A percentile compares a stretch with the other conserved stretches of the same genome.
Conservation (phyloP, 1,139 yeast genomes). For the Pichia sp. region DNA sequence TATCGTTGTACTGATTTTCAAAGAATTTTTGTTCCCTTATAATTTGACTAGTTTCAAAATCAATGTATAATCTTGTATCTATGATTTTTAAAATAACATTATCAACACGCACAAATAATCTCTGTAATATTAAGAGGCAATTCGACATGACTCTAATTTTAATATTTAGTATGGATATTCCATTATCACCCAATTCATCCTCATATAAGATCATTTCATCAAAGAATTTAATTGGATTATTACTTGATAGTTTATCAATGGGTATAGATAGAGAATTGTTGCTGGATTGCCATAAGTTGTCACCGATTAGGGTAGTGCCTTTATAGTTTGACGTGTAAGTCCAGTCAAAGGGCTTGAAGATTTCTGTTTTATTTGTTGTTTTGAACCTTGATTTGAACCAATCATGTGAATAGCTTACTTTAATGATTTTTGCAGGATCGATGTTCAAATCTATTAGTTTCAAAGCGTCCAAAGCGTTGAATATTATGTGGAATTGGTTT, state of each 20-base stretch:
- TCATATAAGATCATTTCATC: constrained; percentile 87
- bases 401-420: constrained; percentile 82
- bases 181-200: constrained; percentile 95
- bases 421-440: constrained; percentile 41
- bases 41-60: constrained; percentile 58
- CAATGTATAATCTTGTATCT: constrained; percentile 79
- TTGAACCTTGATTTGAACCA: constrained; percentile 68
- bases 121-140: constrained; percentile 61
- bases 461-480: constrained; percentile 77
- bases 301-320: constrained; percentile 41
- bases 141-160: constrained; percentile 88
- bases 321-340: constrained; percentile 78
- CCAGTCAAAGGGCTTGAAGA: constrained; percentile 83
- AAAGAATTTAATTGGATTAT: constrained; percentile 78
- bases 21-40: constrained; percentile 73
- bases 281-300: constrained; percentile 16
- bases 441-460: constrained; percentile 43
- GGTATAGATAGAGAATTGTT: constrained; percentile 39
- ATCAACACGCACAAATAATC: constrained; percentile 84
- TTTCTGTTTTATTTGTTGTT: constrained; percentile 30
- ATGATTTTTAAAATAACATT: constrained; percentile 77
- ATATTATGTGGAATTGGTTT: constrained; percentile 37
- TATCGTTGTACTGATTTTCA: constrained; percentile 57
- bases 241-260: constrained; percentile 55
- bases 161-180: constrained; percentile 68